Conservation (phyloP, 805 yeast genomes). For the Kuraishia ogatae region DNA sequence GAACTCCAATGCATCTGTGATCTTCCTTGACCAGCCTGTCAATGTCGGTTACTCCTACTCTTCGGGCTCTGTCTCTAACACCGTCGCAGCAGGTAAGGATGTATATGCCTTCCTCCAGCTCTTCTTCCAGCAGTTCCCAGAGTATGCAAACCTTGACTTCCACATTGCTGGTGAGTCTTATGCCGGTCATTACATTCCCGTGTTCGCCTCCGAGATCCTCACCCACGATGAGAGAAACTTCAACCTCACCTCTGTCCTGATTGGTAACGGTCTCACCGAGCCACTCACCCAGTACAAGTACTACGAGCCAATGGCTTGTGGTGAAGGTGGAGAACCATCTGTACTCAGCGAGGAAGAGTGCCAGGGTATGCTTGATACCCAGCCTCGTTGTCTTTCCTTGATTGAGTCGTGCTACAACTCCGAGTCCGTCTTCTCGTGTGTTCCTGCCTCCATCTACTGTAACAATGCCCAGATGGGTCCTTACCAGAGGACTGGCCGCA, state of each 20-base stretch:
- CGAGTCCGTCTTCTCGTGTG: conserved; percentile 74
- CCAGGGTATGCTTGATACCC: conserved; percentile 51
- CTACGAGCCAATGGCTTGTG: conserved; percentile 93
- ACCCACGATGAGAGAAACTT: conserved; percentile 47
- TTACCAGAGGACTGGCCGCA: conserved; percentile 76
- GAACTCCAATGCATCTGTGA: conserved; percentile 79
- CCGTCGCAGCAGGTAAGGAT: conserved; percentile 78
- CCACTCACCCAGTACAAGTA: conserved; percentile 69
- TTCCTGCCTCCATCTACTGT: conserved; percentile 89
- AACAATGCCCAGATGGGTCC: conserved; percentile 77
- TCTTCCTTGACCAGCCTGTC: conserved; percentile 84
- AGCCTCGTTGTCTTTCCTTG: conserved; percentile 72
- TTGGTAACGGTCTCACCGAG: conserved; percentile 90
- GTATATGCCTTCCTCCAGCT: conserved; percentile 73
- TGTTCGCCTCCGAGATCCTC: conserved; percentile 73
- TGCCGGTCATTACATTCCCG: conserved; percentile 93
- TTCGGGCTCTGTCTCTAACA: conserved; percentile 52
- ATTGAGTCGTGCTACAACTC: conserved; percentile 72
- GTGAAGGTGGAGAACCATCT: conserved; percentile 74
- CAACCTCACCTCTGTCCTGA: conserved; percentile 67
- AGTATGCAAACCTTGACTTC: conserved; percentile 47
- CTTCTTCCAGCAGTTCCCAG: conserved; percentile 66
- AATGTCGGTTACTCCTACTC: conserved; percentile 77
- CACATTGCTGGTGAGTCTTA: conserved; percentile 93
- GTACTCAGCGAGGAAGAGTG: conserved; percentile 78